Evolutionary conservation across 2,329 filamentous ascomycete species (phyloP).

Genomic region (Xylaria polymorpha): DNA sequence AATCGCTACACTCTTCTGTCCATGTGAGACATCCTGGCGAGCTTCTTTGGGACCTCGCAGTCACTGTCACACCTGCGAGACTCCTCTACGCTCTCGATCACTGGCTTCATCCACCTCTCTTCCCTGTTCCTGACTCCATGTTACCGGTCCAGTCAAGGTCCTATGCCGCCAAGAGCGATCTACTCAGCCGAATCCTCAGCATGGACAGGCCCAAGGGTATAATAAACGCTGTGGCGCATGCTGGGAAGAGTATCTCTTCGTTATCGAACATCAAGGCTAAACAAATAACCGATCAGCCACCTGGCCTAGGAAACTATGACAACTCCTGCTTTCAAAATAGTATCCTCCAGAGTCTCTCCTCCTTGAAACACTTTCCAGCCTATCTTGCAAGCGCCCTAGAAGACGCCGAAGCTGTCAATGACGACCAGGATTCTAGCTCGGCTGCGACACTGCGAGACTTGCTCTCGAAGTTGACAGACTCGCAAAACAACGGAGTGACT

Average conservation of each 20-base stretch:
- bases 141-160: conserved; percentile 54
- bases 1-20: conserved; percentile 48
- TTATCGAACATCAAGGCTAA: conserved; percentile 62
- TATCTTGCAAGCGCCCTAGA: conserved; percentile 67
- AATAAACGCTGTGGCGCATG: conserved; percentile 68
- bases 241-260: conserved; percentile 65
- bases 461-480: conserved; percentile 75
- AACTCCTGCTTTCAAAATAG: conserved; percentile 99
- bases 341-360: conserved; percentile 85
- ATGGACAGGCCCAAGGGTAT: conserved; percentile 65
- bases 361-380: conserved; percentile 74
- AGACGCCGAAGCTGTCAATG: conserved; percentile 42
- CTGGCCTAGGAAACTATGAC: conserved; percentile 88
- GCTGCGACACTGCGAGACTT: conserved; percentile 69
- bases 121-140: conserved; percentile 53
- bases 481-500: conserved; percentile 76
- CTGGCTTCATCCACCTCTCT: conserved; percentile 63
- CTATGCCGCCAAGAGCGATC: conserved; percentile 71
- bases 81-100: conserved; percentile 68
- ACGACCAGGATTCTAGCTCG: conserved; percentile 51
- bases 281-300: conserved; percentile 59
- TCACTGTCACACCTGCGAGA: conserved; percentile 66
- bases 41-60: conserved; percentile 70
- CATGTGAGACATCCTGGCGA: conserved; percentile 54
- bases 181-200: conserved; percentile 71